Percentiles rank a stretch among this genome's conserved stretches.
Evolutionary conservation across 805 yeast species (phyloP).

Genomic region (Saccharomycopsis oosterbeekiorum): DNA sequence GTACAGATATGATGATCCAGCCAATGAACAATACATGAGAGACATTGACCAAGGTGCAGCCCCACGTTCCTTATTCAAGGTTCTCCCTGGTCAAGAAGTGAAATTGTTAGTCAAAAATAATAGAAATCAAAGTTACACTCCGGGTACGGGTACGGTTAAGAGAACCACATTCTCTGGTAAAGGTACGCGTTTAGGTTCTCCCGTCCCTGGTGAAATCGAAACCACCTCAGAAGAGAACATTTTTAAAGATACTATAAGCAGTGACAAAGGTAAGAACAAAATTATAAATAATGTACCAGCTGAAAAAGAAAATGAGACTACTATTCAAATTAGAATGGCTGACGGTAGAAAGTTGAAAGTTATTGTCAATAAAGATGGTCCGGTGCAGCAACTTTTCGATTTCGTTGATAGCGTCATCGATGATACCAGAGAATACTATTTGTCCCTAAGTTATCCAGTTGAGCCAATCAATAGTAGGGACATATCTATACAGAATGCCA

Average conservation of each 20-base stretch:
- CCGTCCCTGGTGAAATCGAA: conserved; percentile 61
- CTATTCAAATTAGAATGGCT: conserved; percentile 75
- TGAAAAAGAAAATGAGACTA: conserved; percentile 48
- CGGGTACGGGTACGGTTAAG: conserved; percentile 70
- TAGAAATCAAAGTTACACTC: conserved; percentile 66
- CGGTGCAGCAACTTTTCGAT: conserved; percentile 58
- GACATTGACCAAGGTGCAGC: conserved; percentile 87
- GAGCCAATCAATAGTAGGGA: conserved; percentile 52
- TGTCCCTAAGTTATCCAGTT: conserved; percentile 78
- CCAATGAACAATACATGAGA: conserved; percentile 64
- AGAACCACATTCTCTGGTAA: conserved; percentile 51
- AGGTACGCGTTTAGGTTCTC: conserved; percentile 85
- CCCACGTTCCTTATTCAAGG: conserved; percentile 73
- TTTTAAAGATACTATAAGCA: conserved; percentile 18
- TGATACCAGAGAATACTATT: conserved; percentile 41
- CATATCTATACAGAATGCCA: conserved; percentile 60
- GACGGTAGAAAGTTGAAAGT: conserved; percentile 64
- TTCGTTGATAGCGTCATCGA: conserved; percentile 46
- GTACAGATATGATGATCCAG: conserved; percentile 84
- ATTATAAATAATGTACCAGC: conserved; percentile 7
- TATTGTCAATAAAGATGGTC: conserved; percentile 53
- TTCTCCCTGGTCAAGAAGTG: conserved; percentile 84
- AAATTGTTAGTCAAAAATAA: conserved; percentile 80
- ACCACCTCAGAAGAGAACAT: conserved; percentile 3
- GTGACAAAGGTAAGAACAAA: conserved; percentile 20